phyloP scores from a whole-genome alignment of 441 rosid species.

The Croton setiger region DNA sequence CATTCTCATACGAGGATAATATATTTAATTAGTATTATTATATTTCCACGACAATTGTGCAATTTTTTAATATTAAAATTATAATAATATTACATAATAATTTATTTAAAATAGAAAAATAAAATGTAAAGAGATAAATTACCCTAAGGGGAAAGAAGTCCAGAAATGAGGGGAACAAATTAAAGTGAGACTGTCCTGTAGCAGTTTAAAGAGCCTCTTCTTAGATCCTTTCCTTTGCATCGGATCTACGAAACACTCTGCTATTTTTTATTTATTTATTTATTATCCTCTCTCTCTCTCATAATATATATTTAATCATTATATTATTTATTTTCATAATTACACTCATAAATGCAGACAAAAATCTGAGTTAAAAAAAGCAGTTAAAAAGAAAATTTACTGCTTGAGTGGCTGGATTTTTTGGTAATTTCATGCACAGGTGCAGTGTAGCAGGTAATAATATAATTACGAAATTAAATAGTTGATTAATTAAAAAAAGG shows the following conservation, averaged over 20 bases:
- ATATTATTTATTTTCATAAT: neutral
- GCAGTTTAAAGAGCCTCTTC: conserved; percentile 21
- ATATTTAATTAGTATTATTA: neutral
- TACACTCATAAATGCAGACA: no score
- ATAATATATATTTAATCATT: neutral
- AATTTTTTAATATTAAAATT: no score
- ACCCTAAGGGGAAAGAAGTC: conserved; percentile 25
- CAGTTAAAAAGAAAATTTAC: no score
- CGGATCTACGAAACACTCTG: conserved; percentile 49
- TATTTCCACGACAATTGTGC: neutral
- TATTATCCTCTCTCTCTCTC: neutral
- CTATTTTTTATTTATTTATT: conserved; percentile 15
- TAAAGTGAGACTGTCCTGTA: conserved; percentile 24
- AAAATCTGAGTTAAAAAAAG: no score
- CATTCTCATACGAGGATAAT: neutral
- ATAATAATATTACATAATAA: no score
- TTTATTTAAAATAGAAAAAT: neutral
- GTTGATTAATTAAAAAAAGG: no score
- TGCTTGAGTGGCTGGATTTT: no score
- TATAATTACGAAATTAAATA: no score
- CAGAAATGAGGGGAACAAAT: conserved; percentile 29
- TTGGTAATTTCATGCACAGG: no score
- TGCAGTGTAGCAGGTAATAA: no score
- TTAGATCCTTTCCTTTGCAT: conserved; percentile 38
- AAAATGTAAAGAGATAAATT: neutral